Percentiles rank a stretch among this genome's conserved stretches.
These are phyloP conservation scores for Gracilaria caudata DNA, from an alignment of 23 red algal genomes.

Conservation along the genomic window DNA sequence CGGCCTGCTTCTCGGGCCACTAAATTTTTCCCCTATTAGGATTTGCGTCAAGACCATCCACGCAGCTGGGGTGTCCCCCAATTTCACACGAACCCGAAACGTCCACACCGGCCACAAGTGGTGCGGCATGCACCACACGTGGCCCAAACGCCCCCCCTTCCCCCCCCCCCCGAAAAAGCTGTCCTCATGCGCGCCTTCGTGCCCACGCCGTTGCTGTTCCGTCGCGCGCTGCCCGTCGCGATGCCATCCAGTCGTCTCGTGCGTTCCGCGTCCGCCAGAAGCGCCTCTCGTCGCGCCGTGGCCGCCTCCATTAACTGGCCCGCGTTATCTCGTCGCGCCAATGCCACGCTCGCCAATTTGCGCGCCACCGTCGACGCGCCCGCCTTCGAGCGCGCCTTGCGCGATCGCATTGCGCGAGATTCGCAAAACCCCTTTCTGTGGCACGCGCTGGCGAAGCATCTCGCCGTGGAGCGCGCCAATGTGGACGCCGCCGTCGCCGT, in stretches of 20 bases:
- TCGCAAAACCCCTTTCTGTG: conserved; percentile 58
- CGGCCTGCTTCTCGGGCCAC: too few relatives aligned
- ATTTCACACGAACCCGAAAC: too few relatives aligned
- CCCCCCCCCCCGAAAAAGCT: conserved; percentile 23
- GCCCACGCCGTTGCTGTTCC: background rate
- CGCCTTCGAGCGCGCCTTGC: conserved; percentile 23
- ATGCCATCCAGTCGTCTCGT: conserved; percentile 1
- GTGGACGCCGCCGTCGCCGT: conserved; percentile 21
- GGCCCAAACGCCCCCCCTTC: background rate
- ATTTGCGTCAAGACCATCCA: too few relatives aligned
- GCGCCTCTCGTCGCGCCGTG: background rate
- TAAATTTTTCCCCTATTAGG: too few relatives aligned
- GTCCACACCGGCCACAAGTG: too few relatives aligned
- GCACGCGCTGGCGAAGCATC: conserved; percentile 51
- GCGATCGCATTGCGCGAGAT: background rate
- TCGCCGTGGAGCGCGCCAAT: conserved; percentile 26
- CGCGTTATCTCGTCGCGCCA: conserved; percentile 35
- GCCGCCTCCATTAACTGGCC: conserved; percentile 35
- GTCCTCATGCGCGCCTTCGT: conserved; percentile 11
- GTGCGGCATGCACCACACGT: too few relatives aligned
- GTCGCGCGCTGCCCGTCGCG: background rate
- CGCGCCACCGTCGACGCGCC: conserved; percentile 17
- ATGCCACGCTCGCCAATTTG: conserved; percentile 21
- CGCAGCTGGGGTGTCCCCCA: too few relatives aligned
- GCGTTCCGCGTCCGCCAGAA: background rate